Base-by-base conservation (phyloP, 129 eudicot genomes). In the Flaveria robusta region DNA sequence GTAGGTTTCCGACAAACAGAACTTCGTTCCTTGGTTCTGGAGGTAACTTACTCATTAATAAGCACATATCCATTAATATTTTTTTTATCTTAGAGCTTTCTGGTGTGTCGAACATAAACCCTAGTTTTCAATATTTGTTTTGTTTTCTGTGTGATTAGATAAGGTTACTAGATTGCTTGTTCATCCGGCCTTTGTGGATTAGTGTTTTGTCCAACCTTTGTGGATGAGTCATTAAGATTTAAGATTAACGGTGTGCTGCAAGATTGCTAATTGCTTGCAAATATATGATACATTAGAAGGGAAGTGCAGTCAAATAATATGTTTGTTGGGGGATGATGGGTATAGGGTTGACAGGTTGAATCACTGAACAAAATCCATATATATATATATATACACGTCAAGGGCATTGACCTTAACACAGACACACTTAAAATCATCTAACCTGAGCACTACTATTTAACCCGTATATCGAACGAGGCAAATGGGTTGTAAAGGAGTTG, bases 11-110 rank as follows among this genome's bases (percentile, higher is more conserved):
- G 19, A 75, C 86, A 6, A 41, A 29, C 60, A 85, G 68, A 47
- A 77, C 85, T 3, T 72, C 81, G n/a, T 89, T 89, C 71, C 64
- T 74, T n/a, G 89, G 91, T 75, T 73, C 82, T 42, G 86, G 85
- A 82, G 96, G 96, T 89, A 79, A 24, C 46, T 66, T 43, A 3
- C 18, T 46, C 29, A 49, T 74, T 46, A 7, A 54, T 18, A 29
- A 1, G 19, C 14, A 64, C 37, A 18, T 66, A 56, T 23, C 75
- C 18, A 67, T 76, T 65, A 46, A 46, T 27, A 10, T 54, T 15
- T 34, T 31, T 31, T 31, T 31, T 0, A 31, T 7, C 37, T 8
- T 2, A 19, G 43, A 42, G 50, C 60, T 18, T 46, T 34, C 50
- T 51, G 43, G 60, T 22, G 20, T 49, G 27, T 12, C 12, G 22